Evolutionary conservation across 2,329 filamentous ascomycete genomes (phyloP), one percentile per base, ranked within the genome.

Genomic region (Fusarium austroafricanum): DNA sequence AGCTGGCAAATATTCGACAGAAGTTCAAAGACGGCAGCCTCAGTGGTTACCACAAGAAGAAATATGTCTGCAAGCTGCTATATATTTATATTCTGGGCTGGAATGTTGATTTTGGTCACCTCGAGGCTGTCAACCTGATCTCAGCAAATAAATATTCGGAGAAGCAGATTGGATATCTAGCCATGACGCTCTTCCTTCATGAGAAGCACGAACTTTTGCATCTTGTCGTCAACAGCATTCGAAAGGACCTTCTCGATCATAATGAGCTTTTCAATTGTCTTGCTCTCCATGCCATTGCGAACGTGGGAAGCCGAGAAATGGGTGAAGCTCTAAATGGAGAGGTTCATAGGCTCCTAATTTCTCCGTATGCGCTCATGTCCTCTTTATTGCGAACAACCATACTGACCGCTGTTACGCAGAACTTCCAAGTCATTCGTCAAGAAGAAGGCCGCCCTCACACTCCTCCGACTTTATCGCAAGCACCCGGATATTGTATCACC

Each of bases 21-120:
- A 98, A 98, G 82, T 99, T 98, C 85, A 97, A 97, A 87, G 92
- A 96, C 79, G 94, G 94, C 69, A 96, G 87, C 77, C 84, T 99
- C 60, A 97, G 91, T 77, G 96, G 96, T 71, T 99, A 99, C 78
- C 94, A 97, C 84, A 97, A 96, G 86, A 99, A 99, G 87, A 99
- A 99, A 92, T 99, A 99, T 79, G 96, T 99, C 71, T 99, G 96
- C 92, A 99, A 99, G 89, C 89, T 99, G 72, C 86, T 99, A 65
- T 99, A 99, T 80, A 98, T 99, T 75, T 99, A 99, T 80, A 99
- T 99, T 63, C 88, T 99, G 70, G 96, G 96, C 47, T 99, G 96
- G 92, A 95, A 99, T 79, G 95, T 99, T 81, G 96, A 98, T 79
- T 99, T 99, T 80, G 96, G 96, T 56, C 96, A 99, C 78, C 89